phyloP scores from a whole-genome alignment of 108 stramenopile genomes.

The Cylindrotheca closterium region DNA sequence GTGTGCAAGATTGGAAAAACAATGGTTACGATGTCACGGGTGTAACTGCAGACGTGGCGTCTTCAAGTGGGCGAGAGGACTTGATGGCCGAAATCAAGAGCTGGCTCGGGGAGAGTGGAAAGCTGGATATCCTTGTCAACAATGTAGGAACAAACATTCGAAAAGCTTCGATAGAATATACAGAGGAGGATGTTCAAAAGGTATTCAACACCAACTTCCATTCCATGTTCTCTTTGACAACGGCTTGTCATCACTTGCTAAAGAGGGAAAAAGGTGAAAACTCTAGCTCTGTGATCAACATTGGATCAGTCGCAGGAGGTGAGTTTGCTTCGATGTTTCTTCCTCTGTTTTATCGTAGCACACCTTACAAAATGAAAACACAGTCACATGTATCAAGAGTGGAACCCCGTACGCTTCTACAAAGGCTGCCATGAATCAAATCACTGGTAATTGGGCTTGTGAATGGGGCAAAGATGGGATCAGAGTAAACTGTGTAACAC shows the following conservation, averaged over 20 bases:
- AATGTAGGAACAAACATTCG: conserved; percentile 96
- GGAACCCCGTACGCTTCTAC: conserved; percentile 82
- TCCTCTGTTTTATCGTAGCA: no score
- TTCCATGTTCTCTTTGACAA: conserved; percentile 73
- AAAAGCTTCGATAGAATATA: conserved; percentile 86
- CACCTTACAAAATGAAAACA: no score
- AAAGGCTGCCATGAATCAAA: conserved; percentile 96
- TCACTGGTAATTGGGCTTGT: conserved; percentile 91
- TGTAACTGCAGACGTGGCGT: conserved; percentile 73
- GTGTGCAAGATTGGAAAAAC: conserved; percentile 61
- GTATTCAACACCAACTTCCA: conserved; percentile 89
- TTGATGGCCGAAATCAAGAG: conserved; percentile 43
- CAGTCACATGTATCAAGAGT: conserved; percentile 81
- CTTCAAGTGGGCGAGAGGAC: conserved; percentile 52
- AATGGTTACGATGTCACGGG: conserved; percentile 64
- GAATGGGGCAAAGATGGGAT: conserved; percentile 88
- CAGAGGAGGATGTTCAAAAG: conserved; percentile 72
- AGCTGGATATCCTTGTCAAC: conserved; percentile 92
- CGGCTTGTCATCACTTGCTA: conserved; percentile 59
- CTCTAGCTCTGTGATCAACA: conserved; percentile 80
- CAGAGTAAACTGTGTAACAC: conserved; percentile 79
- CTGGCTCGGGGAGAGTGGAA: conserved; percentile 30
- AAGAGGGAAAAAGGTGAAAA: conserved; percentile 39
- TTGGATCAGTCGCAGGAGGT: conserved; percentile 89
- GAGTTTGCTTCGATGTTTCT: no score